Conservation (phyloP, 106 monocot genomes). For the Triglochin maritima region DNA sequence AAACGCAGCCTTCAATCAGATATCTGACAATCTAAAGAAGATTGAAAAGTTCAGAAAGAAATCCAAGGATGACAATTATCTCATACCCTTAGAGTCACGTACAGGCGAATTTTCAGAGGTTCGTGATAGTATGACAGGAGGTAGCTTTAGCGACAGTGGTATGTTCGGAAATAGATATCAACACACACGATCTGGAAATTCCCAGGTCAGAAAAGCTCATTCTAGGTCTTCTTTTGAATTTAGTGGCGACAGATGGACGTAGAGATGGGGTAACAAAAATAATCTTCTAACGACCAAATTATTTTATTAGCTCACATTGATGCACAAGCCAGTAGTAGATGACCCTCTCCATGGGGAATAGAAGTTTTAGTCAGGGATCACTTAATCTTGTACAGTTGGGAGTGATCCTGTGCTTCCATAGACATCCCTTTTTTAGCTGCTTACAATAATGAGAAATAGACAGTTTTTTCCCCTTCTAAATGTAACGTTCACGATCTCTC, state of each 20-base stretch:
- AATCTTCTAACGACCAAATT: too few relatives aligned
- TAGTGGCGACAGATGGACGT: constrained; percentile 2
- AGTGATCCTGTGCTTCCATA: too few relatives aligned
- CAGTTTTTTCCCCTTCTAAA: too few relatives aligned
- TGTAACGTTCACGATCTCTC: too few relatives aligned
- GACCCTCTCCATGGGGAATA: too few relatives aligned
- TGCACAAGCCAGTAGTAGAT: not conserved
- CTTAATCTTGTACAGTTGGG: too few relatives aligned
- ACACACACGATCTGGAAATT: not conserved
- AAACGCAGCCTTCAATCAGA: constrained; percentile 70
- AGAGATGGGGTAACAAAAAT: too few relatives aligned
- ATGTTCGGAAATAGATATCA: constrained; percentile 30
- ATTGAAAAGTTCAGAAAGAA: constrained; percentile 52
- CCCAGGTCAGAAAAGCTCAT: not conserved
- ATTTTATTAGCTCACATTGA: not conserved
- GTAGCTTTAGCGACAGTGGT: constrained; percentile 80
- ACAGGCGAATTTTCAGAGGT: constrained; percentile 45
- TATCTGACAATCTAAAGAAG: constrained; percentile 79
- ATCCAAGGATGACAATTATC: constrained; percentile 77
- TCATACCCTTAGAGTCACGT: constrained; percentile 60
- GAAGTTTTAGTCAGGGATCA: too few relatives aligned
- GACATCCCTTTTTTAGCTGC: too few relatives aligned
- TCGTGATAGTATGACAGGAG: constrained; percentile 40
- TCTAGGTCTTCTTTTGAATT: not conserved
- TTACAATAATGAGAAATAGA: too few relatives aligned